Evolutionary conservation across 192 early-diverging fungal genomes (phyloP), one percentile per base, ranked within the genome.

Genomic region (Rhizophagus prolifer): DNA sequence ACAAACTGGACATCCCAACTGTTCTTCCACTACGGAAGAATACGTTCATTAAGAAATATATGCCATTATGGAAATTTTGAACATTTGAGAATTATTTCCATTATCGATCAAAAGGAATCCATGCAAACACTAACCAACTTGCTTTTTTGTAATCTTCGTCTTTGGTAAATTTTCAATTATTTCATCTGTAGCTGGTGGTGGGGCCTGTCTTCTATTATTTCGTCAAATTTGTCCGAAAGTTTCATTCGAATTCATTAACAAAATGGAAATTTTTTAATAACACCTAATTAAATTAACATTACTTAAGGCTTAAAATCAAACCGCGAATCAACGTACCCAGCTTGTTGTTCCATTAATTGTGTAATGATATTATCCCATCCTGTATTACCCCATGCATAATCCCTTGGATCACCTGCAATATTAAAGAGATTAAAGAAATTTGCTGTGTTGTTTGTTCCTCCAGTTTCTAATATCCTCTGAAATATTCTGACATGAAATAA

Each of bases 331-430:
- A 16, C 30, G 36, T 84, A 89, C 88, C 84, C 85, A 58, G 78
- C 80, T 74, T 85, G 85, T 70, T 92, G 88, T 64, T 94, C 92
- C 93, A 94, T 93, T 79, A 92, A 81, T 73, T 92, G 94, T 9
- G 94, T 89, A 60, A 98, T 93, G 70, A 98, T 94, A 79, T 94
- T 91, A 81, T 98, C 96, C 23, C 95, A 85, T 23, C 90, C 94
- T 73, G 84, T 79, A 58, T 93, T 91, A 38, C 93, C 92, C 83
- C 93, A 93, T 9, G 87, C 96, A 82, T 98, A 98, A 84, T 98
- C 96, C 60, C 88, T 87, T 34, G 90, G 85, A 63, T 92, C 77
- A 19, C 84, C 80, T 9, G 54, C 79, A 14, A 85, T 75, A 21
- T 80, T 74, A 63, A 81, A 78, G 1, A 85, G 30, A 7, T 68